These are phyloP conservation scores for Phialophora tarda DNA, from an alignment of 2,329 filamentous ascomycete species.

Conservation along the genomic window DNA sequence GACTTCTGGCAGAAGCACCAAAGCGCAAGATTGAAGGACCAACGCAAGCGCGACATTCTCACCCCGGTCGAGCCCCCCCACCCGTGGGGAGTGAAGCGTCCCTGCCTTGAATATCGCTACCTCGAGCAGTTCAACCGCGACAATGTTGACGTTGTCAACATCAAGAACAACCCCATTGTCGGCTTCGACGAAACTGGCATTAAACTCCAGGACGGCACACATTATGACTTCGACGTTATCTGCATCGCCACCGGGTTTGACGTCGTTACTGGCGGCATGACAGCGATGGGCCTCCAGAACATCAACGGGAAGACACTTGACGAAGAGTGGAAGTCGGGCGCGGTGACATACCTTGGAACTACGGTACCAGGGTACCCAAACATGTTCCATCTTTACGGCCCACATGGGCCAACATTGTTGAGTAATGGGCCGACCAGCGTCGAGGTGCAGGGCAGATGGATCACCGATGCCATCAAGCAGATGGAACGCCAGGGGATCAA, in stretches of 20 bases:
- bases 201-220: constrained; percentile 46
- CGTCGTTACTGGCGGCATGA: constrained; percentile 50
- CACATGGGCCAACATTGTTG: constrained; percentile 62
- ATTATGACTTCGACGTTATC: constrained; percentile 50
- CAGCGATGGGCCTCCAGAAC: constrained; percentile 48
- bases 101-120: constrained; percentile 56
- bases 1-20: constrained; percentile 63
- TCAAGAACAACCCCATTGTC: constrained; percentile 52
- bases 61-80: constrained; percentile 60
- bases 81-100: constrained; percentile 61
- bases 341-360: constrained; percentile 51
- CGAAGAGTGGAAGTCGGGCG: constrained; percentile 43
- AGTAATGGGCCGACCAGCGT: constrained; percentile 62
- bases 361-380: constrained; percentile 54
- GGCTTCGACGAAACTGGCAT: constrained; percentile 51
- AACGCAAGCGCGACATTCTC: constrained; percentile 57
- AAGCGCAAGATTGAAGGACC: constrained; percentile 58
- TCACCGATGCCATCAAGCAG: constrained; percentile 56
- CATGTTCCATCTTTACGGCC: constrained; percentile 59
- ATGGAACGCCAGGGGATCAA: constrained; percentile 57
- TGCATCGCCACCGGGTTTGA: constrained; percentile 54
- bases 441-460: constrained; percentile 64
- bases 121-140: constrained; percentile 57
- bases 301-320: constrained; percentile 40
- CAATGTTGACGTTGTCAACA: constrained; percentile 56